Evolutionary conservation across 805 yeast genomes (phyloP).

Genomic region (Saturnispora sanitii): DNA sequence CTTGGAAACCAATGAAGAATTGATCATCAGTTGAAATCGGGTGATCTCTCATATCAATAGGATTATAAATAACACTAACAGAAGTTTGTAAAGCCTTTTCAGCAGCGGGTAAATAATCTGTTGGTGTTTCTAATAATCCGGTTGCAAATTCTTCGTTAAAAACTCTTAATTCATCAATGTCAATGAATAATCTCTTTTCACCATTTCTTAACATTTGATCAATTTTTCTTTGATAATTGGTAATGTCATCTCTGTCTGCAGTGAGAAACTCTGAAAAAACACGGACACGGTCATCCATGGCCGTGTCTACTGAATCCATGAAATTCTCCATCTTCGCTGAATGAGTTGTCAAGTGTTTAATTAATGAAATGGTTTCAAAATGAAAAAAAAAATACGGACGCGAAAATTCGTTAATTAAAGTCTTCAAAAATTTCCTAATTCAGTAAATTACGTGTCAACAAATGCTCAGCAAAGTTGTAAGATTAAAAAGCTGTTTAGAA

Average conservation of each 20-base stretch:
- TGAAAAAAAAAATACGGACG: not conserved
- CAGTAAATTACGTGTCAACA: not conserved
- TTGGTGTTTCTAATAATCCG: constrained; percentile 66
- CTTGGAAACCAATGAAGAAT: constrained; percentile 72
- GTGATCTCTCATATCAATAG: constrained; percentile 40
- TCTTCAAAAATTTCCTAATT: constrained; percentile 4
- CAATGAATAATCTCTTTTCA: constrained; percentile 56
- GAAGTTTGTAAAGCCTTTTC: constrained; percentile 79
- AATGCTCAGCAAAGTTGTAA: not conserved
- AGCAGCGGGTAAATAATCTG: constrained; percentile 81
- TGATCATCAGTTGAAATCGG: constrained; percentile 51
- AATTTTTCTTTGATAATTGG: constrained; percentile 61
- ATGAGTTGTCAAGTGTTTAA: not conserved
- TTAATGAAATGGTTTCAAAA: not conserved
- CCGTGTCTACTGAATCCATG: constrained; percentile 26
- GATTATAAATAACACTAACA: constrained; percentile 63
- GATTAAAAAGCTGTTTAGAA: too few species aligned
- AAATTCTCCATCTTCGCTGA: constrained; percentile 18
- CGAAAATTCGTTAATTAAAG: too few species aligned
- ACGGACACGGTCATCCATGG: constrained; percentile 74
- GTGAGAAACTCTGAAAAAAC: constrained; percentile 78
- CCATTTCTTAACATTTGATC: constrained; percentile 63
- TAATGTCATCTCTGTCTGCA: constrained; percentile 36
- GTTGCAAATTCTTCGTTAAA: constrained; percentile 68
- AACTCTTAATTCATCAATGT: constrained; percentile 80